Base-by-base conservation (phyloP, 1,284 basidiomycete genomes). In the Grifola frondosa region DNA sequence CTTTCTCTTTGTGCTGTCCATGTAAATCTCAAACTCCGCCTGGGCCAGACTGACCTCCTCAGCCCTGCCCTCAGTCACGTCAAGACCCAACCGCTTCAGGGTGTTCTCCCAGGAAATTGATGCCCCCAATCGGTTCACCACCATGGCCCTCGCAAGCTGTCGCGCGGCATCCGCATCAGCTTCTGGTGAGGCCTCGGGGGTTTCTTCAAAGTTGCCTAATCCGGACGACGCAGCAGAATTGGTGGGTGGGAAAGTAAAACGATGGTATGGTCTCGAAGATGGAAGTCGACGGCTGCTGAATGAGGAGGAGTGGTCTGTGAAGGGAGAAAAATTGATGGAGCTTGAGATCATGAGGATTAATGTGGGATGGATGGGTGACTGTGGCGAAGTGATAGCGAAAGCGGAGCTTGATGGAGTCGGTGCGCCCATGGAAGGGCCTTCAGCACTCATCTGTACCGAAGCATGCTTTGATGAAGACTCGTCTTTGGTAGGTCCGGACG, bases 1-100 rank as follows among this genome's bases (percentile, higher is more conserved):
- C 74, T 91, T 91, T 64, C 88, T 78, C 72, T 84, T 86, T 20
- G 77, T 80, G 56, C 88, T 91, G 56, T 91, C 88, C 69, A 88
- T 72, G 60, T 78, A 65, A 23, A 88, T 75, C 29, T 77, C 73
- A 49, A 78, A 71, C 73, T 81, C 78, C 56, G 70, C 74, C 30
- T 80, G 73, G 50, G 75, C 71, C 53, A 77, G 68, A 45, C 73
- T 69, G 46, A 71, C 70, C 59, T 74, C 64, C 24, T 67, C 64
- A 15, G 75, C 70, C 37, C 74, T 69, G 22, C 73, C 70, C 50
- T 67, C 61, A 20, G 72, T 67, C 17, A 74, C 63, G 51, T 76
- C 71, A 37, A 84, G 56, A 20, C 87, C 87, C 8, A 90, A 67
- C 37, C 66, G 68, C 54, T 74, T 71, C 49, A 90, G 62, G 1